Evolutionary conservation across 306 rosid genomes (phyloP), one percentile per base, ranked within the genome.

Genomic region (Potentilla sterilis): DNA sequence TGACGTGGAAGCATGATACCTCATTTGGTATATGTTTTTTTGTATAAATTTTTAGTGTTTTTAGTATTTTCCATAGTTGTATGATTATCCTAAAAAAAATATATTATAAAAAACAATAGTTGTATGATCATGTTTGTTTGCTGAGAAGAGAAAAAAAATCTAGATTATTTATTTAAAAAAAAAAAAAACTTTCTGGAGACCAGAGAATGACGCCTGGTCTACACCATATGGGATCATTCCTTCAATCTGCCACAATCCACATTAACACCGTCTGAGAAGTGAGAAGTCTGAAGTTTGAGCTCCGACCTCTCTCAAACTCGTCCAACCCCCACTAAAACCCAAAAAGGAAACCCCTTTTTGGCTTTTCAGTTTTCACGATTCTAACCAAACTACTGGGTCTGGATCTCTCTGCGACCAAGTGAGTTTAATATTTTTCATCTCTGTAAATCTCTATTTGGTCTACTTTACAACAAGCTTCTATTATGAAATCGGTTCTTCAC

Each of bases 341-440:
- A 43, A 69, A 40, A 57, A 44, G 67, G 68, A 28, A 21, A 38
- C 28, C 19, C 40, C 79, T 28, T 66, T 38, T 16, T 9, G 10
- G 13, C 32, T 37, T 5, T 37, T 37, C 28, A 28, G 28, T 11
- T 54, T 13, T 38, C 35, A 40, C 43, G 67, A 71, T 21, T 16
- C 28, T 24, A 40, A 40, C 49, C 59, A 41, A 52, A 21, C 40
- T 47, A 1, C 4, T 47, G 18, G 65, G 47, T 41, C 28, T 9
- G 40, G 63, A 78, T 70, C 61, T 38, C 75, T 48, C 75, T 61
- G 61, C 55, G 12, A 5, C 15, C 37, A 62, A 62, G 79, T 76
- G 67, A 67, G 79, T 32, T 19, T 5, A 34, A 19, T 35, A 15
- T 38, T 55, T 58, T 70, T 67, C n/a, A 22, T 41, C 12, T 37